Evolutionary conservation across 371 early-diverging fungal species (phyloP), one percentile per base, ranked within the genome.

Genomic region (Mortierella sp.): DNA sequence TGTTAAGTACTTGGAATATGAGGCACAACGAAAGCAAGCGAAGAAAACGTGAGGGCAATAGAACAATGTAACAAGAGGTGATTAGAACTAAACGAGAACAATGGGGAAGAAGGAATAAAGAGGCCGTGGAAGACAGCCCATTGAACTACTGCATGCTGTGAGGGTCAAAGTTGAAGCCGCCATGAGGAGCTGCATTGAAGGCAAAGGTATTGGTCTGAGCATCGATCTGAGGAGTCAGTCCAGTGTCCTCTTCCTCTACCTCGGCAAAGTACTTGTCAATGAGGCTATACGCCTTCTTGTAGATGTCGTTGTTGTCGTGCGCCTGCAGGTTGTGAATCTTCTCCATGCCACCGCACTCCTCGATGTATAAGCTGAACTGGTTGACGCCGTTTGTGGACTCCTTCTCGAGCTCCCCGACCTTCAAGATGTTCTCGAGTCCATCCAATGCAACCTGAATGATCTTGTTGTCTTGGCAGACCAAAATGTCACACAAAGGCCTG

Each of bases 381-480:
- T 97, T 98, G 34, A 87, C 57, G 12, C 91, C 93, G 46, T 87
- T 87, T 0, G 81, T 79, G 41, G 79, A 63, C 42, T 67, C 60
- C 49, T 82, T 83, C 43, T 85, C 87, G 53, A 88, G 68, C 64
- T 97, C 98, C 46, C 99, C 99, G 49, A 97, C 96, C 83, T 94
- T 95, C 47, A 99, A 87, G 59, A 98, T 95, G 85, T 98, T 98
- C 70, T 96, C 96, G 64, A 99, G 81, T 28, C 95, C 97, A 78
- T 99, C 99, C 61, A 99, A 82, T 49, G 97, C 96, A 8, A 98
- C 98, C 70, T 95, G 95, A 53, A 94, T 93, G 71, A 95, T 95
- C 84, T 92, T 94, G 87, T 92, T 95, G 82, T 95, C 99, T 89
- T 84, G 89, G 82, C 89, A 91, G 49, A 81, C 87, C 63, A 99